Base-by-base conservation (phyloP, 768 basidiomycete genomes). In the Trametes meyenii region DNA sequence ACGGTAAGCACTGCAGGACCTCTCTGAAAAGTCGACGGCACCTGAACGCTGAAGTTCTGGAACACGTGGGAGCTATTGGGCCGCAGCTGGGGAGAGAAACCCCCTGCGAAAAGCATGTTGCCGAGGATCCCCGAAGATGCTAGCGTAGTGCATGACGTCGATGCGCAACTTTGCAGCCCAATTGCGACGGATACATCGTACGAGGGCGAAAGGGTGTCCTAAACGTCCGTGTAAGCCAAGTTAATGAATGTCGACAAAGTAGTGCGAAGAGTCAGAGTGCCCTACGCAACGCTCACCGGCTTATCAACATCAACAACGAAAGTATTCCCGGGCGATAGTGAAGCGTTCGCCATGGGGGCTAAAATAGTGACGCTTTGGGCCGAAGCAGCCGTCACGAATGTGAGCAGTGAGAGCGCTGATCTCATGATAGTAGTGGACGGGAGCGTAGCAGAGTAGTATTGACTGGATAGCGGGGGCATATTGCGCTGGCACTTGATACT, bases 11-110 rank as follows among this genome's bases (percentile, higher is more conserved):
- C 36, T 2, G 62, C 58, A 16, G 62, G 48, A 3, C 67, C 67
- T 2, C 14, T 36, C 10, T 54, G 39, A 55, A 67, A 55, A 17
- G 23, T 50, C 2, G 52, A 13, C 7, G 72, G 71, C 7, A 73
- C 62, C 21, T 49, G 49, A 7, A 72, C 67, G 16, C 66, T 66
- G 62, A 66, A 70, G 66, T 73, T 73, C 63, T 70, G 67, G 62
- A 43, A 61, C 24, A 61, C 12, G 40, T 55, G 52, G 2, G 52
- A 45, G 24, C 42, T 50, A 53, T 54, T 52, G 5, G 60, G 45
- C 12, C 43, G 42, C 46, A 50, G 39, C 38, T 55, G 46, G 4
- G 60, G 60, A 13, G 17, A 43, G 19, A 29, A 61, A 7, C 33
- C 60, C 3, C 60, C 60, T 6, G 26, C n/a, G 21, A 16, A 50